A percentile compares a stretch with the other conserved stretches of the same genome.
Evolutionary conservation across 495 filamentous ascomycete species (phyloP).

Genomic region (Daldinia loculata): DNA sequence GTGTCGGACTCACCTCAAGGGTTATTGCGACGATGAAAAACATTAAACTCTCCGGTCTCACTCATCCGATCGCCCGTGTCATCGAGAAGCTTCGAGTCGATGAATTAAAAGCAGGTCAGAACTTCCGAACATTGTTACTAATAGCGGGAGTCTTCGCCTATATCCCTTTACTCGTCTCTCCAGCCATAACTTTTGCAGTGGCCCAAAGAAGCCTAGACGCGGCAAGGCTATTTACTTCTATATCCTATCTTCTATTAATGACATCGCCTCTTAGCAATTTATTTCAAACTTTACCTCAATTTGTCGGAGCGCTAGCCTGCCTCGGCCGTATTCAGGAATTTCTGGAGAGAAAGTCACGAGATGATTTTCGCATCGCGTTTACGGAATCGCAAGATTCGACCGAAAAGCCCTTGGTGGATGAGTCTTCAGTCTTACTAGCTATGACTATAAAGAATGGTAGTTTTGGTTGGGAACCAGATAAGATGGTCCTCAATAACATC

Average conservation of each 20-base stretch:
- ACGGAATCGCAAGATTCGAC: conserved; percentile 1
- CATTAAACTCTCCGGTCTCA: conserved; percentile 69
- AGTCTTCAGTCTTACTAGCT: neutral
- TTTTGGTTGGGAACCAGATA: conserved; percentile 57
- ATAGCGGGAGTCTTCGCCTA: conserved; percentile 52
- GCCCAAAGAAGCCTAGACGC: conserved; percentile 56
- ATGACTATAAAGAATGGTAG: conserved; percentile 44
- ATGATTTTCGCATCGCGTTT: conserved; percentile 25
- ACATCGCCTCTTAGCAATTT: conserved; percentile 63
- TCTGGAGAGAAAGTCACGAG: conserved; percentile 53
- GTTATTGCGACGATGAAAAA: conserved; percentile 69
- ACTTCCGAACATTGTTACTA: conserved; percentile 53
- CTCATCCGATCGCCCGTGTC: conserved; percentile 50
- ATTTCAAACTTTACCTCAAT: conserved; percentile 64
- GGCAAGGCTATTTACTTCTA: conserved; percentile 63
- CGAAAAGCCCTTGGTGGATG: conserved; percentile 6
- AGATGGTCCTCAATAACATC: conserved; percentile 48
- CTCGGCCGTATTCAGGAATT: conserved; percentile 68
- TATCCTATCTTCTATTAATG: conserved; percentile 69
- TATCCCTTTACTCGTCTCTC: conserved; percentile 58
- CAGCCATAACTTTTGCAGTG: conserved; percentile 54
- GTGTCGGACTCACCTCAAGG: conserved; percentile 60
- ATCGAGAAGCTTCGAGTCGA: conserved; percentile 65
- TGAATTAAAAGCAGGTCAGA: conserved; percentile 66
- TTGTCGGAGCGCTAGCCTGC: conserved; percentile 64